Evolutionary conservation across 208 protist species (phyloP), one percentile per base, ranked within the genome.

Genomic region (Porcisia hertigi): DNA sequence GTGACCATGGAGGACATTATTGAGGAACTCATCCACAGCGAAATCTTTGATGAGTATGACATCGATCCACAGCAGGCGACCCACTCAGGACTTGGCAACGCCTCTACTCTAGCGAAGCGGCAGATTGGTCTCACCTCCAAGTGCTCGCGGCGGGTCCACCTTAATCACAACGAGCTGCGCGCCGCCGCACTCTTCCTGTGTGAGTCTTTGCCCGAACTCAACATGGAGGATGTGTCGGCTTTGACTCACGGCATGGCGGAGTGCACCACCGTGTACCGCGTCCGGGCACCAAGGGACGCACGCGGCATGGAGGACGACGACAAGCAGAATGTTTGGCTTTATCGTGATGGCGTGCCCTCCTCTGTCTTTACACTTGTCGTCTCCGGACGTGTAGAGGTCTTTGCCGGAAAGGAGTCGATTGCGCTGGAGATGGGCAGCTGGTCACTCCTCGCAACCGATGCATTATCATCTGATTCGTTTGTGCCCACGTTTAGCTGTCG

Each of bases 21-120:
- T 66, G 98, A 99, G 81, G 96, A 99, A 77, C 96, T 99, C 62
- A 98, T 99, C 77, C 91, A 97, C 79, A 97, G 97, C 67, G 98
- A 99, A 82, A 99, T 99, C 81, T 93, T 98, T 41, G 98, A 99
- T 84, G 98, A 99, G 86, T 98, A 96, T 69, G 98, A 99, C 82
- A 73, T 86, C 14, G 92, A 87, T 71, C 90, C 91, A 16, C 79
- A 75, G 18, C 71, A 78, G 39, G 73, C 77, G 25, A 70, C 73
- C 54, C 66, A 78, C 47, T 59, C 71, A 39, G 62, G 73, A 20
- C 41, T 71, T 52, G 55, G 65, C 52, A 78, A 69, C 62, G 41
- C 62, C 39, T 69, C 73, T 54, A 54, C 47, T 39, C n/a, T 76
- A 63, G 39, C 70, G 62, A 96, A 92, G 77, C 75, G 87, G 18